Base-by-base conservation (phyloP, 2,329 filamentous ascomycete genomes). In the Aspergillus carbonarius region DNA sequence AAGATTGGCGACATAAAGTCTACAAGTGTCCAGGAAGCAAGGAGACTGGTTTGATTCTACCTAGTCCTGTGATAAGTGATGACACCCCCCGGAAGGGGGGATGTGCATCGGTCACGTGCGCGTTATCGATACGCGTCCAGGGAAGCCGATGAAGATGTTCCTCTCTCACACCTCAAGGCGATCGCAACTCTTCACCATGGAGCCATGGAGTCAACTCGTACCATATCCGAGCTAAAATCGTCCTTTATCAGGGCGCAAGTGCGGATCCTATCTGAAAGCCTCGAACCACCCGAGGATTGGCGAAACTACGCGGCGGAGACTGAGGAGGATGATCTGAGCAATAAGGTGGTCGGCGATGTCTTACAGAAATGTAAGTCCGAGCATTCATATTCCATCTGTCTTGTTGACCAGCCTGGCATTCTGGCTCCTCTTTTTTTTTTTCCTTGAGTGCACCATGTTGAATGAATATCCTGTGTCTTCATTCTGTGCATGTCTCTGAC, bases 241-340 rank as follows among this genome's bases (percentile, higher is more conserved):
- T 67, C 76, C 13, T 85, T 85, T 50, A 72, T 85, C 17, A 74
- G 80, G 57, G 71, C 73, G 9, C 81, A 83, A 60, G 79, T 83
- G 58, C 81, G 82, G 7, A 77, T 82, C 18, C 72, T 85, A 4
- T 82, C 80, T 2, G 76, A 79, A 57, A 74, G 73, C 15, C 76
- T 85, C 15, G 70, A 78, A 49, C 76, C 78, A 4, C 78, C 81
- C 3, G 75, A 79, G 56, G 73, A 77, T 60, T 81, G 82, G 73
- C 76, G 75, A 56, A 74, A 77, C 4, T 75, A 77, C 68, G 72
- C 71, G 25, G 57, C 70, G 17, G 75, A 78, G 52, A 73, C 76
- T 15, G 71, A 76, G 10, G 75, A 80, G 57, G 76, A 73, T 32
- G 79, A 78, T 30, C 66, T 83, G 30, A 77, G 76, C 54, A 77